Evolutionary conservation across 2,329 filamentous ascomycete genomes (phyloP).

Genomic region (Xylariaceae sp.): DNA sequence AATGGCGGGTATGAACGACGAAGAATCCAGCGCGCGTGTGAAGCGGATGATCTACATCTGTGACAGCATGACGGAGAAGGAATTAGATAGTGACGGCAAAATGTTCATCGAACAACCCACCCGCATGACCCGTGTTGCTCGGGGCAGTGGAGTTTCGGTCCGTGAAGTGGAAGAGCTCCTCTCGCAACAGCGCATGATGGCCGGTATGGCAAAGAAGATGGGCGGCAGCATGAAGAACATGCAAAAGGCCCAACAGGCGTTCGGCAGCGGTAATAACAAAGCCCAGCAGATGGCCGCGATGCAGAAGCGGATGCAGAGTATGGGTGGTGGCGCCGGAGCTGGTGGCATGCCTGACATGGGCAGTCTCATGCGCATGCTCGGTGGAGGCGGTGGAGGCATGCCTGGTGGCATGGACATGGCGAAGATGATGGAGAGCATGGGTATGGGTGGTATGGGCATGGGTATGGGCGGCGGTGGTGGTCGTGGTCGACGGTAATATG

Average conservation of each 20-base stretch:
- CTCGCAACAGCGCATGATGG: slow-evolving; percentile 99
- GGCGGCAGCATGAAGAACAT: slow-evolving; percentile 97
- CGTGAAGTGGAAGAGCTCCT: slow-evolving; percentile 91
- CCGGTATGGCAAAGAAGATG: slow-evolving; percentile 98
- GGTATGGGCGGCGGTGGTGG: neutral
- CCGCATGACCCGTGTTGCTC: slow-evolving; percentile 85
- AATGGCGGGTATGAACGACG: slow-evolving; percentile 74
- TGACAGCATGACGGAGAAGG: slow-evolving; percentile 95
- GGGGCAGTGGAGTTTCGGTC: slow-evolving; percentile 84
- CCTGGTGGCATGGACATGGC: slow-evolving; percentile 50
- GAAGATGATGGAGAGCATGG: slow-evolving; percentile 61
- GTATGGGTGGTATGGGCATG: slow-evolving; percentile 45
- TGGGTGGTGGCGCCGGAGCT: slow-evolving; percentile 60
- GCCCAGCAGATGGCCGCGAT: slow-evolving; percentile 91
- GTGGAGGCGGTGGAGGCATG: slow-evolving; percentile 53
- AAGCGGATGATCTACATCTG: slow-evolving; percentile 99
- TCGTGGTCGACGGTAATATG: neutral
- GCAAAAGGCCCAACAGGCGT: slow-evolving; percentile 84
- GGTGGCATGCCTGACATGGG: slow-evolving; percentile 74
- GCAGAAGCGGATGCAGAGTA: slow-evolving; percentile 90
- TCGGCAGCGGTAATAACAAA: slow-evolving; percentile 79
- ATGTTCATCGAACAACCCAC: slow-evolving; percentile 88
- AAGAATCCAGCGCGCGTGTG: slow-evolving; percentile 87
- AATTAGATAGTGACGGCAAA: slow-evolving; percentile 92
- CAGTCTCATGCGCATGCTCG: slow-evolving; percentile 88